Percentiles rank a stretch among this genome's conserved stretches.
Conservation (phyloP, 2,329 filamentous ascomycete genomes). For the Gnomoniopsis sp. region DNA sequence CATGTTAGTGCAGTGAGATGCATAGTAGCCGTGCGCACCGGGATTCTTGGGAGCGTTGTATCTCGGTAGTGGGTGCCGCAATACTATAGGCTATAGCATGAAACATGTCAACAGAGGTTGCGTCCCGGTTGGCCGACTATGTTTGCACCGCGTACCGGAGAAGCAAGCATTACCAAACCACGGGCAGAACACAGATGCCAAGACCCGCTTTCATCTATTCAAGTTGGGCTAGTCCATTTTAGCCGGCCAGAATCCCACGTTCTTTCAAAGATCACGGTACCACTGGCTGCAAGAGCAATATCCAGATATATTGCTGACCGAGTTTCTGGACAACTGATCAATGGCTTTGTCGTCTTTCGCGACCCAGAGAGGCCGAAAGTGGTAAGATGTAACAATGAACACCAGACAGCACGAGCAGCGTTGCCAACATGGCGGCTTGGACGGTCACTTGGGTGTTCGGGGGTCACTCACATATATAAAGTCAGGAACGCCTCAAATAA, state of each 20-base stretch:
- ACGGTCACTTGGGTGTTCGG: not conserved
- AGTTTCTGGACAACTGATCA: not conserved
- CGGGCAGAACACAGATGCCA: not conserved
- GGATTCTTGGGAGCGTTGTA: not conserved
- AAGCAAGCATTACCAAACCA: not conserved
- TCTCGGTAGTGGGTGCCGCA: not conserved
- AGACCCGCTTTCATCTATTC: conserved; percentile 11
- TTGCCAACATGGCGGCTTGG: not conserved
- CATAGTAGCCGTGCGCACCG: too few relatives aligned
- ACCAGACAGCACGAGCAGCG: not conserved
- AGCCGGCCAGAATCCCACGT: not conserved
- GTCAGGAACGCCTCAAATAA: conserved; percentile 5
- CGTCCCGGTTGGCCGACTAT: not conserved
- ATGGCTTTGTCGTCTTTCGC: not conserved
- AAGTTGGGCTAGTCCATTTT: not conserved
- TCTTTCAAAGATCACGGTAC: not conserved
- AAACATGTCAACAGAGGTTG: not conserved
- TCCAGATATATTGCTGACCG: not conserved
- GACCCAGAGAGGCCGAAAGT: not conserved
- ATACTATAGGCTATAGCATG: not conserved
- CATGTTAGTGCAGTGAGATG: too few relatives aligned
- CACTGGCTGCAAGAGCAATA: not conserved
- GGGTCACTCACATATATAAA: conserved; percentile 2
- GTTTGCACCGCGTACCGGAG: not conserved
- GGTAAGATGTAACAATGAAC: not conserved